A percentile compares a stretch with the other conserved stretches of the same genome.
Evolutionary conservation across 192 early-diverging fungal species (phyloP).

Genomic region (Kickxella alabastrina): DNA sequence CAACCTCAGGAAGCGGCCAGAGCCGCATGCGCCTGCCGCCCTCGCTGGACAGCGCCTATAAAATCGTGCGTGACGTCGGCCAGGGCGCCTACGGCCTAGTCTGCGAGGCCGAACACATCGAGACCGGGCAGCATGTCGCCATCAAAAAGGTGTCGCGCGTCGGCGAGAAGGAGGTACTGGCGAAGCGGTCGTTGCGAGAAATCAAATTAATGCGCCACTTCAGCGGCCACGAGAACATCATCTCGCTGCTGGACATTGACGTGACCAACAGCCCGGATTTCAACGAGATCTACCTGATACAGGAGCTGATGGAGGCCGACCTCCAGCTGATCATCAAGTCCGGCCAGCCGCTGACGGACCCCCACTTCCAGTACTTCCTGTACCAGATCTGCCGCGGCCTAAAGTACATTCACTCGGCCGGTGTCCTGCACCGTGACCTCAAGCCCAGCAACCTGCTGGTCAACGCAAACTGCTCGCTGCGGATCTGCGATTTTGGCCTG

Average conservation of each 20-base stretch:
- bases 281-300: constrained; percentile 93
- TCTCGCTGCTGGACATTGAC: constrained; percentile 88
- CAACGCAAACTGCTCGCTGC: constrained; percentile 87
- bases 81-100: constrained; percentile 89
- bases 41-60: constrained; percentile 59
- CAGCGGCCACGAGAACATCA: constrained; percentile 94
- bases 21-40: constrained; percentile 56
- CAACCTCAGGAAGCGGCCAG: too few species aligned
- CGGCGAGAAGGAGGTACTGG: constrained; percentile 80
- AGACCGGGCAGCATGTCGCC: constrained; percentile 80
- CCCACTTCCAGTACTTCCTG: constrained; percentile 98
- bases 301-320: constrained; percentile 99
- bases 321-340: constrained; percentile 95
- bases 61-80: constrained; percentile 76
- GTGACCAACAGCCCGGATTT: constrained; percentile 78
- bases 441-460: constrained; percentile 91
- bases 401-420: constrained; percentile 98
- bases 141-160: constrained; percentile 88
- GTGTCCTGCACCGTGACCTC: constrained; percentile 95
- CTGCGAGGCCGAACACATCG: constrained; percentile 77
- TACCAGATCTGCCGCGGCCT: constrained; percentile 96
- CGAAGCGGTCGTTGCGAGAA: constrained; percentile 86
- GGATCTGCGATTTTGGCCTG: constrained; percentile 99
- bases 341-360: constrained; percentile 86
- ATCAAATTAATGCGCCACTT: constrained; percentile 90